Evolutionary conservation across 306 rosid species (phyloP).

Genomic region (Arachis stenosperma): DNA sequence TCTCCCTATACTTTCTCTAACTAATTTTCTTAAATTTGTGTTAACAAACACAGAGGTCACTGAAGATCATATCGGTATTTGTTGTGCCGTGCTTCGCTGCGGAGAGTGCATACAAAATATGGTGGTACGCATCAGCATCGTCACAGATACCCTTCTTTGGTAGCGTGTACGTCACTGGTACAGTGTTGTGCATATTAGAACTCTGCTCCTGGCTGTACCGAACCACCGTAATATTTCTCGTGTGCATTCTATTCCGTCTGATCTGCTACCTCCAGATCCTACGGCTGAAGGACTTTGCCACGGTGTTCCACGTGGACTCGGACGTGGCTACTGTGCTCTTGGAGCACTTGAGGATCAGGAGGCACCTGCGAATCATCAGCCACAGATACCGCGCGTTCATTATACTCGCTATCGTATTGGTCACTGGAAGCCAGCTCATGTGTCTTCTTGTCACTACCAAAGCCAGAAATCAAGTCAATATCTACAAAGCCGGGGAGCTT

Average conservation of each 20-base stretch:
- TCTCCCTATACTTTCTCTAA: no score
- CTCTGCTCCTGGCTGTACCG: conserved; percentile 85
- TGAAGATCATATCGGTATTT: conserved; percentile 54
- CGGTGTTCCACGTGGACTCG: conserved; percentile 68
- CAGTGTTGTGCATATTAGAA: conserved; percentile 73
- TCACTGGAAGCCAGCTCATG: conserved; percentile 76
- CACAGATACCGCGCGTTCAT: conserved; percentile 82
- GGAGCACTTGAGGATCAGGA: conserved; percentile 82
- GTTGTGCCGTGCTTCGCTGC: conserved; percentile 72
- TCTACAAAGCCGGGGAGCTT: conserved; percentile 75
- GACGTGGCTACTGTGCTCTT: conserved; percentile 74
- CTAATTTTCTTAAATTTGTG: neutral
- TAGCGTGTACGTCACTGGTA: conserved; percentile 63
- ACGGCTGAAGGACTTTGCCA: conserved; percentile 74
- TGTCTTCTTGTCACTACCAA: conserved; percentile 67
- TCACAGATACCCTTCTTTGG: conserved; percentile 80
- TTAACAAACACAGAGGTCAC: conserved; percentile 59
- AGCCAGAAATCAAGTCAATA: conserved; percentile 20
- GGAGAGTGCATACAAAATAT: conserved; percentile 84
- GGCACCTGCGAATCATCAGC: conserved; percentile 84
- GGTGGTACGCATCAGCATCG: conserved; percentile 96
- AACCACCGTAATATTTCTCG: conserved; percentile 68
- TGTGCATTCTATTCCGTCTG: conserved; percentile 85
- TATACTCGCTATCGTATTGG: conserved; percentile 52
- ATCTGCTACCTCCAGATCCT: conserved; percentile 89